Evolutionary conservation across 192 early-diverging fungal species (phyloP), one percentile per base, ranked within the genome.

Genomic region (Podila epigama): DNA sequence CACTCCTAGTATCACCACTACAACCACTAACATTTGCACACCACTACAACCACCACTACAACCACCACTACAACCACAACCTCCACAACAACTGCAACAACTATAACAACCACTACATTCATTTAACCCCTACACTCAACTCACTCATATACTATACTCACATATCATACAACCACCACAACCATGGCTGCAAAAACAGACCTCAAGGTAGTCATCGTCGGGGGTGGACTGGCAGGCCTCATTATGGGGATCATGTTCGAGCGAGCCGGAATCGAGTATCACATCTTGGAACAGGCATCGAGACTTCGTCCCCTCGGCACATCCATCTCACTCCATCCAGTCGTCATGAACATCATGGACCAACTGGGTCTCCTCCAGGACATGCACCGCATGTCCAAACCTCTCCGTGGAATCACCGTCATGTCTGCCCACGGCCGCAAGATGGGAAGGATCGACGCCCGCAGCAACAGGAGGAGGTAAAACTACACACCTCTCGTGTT

Each of bases 251-350:
- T 77, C 61, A 77, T 68, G 73, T 66, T 77, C 32, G 73, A 77
- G 28, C 42, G 48, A 2, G 73, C 73, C 6, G 73, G 73, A 5
- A 77, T 77, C 56, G 73, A 77, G 48, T 77, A 77, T 27, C 73
- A 77, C 27, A 77, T 68, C 51, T 56, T 77, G n/a, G 73, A 77
- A 39, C 73, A 77, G 44, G 73, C 73, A 6, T 77, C 73, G 20
- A 51, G 66, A 18, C 56, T 77, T 3, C 73, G 73, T 37, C 66
- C 73, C 4, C 66, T 77, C 15, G 73, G 73, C 13, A 77, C 66
- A 44, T 77, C 73, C 22, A 77, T 77, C 54, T 64, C 73, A 0
- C 48, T 77, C 16, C 73, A 77, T 51, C 73, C 73, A 20, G 73
- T 77, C 40, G 57, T 77, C 37, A 59, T 68, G 31, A 56, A 64